Evolutionary conservation across 768 basidiomycete species (phyloP).

Genomic region (Lyophyllum semitale): DNA sequence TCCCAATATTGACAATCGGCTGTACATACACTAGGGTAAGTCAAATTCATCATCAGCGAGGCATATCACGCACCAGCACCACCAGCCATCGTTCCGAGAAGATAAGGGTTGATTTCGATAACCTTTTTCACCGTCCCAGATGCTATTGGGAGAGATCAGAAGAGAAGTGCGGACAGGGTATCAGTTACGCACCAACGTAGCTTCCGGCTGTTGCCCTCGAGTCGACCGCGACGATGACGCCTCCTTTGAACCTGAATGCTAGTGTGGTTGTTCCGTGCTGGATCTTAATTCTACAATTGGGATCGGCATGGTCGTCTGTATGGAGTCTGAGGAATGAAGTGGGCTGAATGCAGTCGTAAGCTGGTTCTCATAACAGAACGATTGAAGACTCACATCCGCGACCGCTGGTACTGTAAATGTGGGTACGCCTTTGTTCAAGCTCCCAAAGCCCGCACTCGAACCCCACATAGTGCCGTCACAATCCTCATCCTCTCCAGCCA

Average conservation of each 20-base stretch:
- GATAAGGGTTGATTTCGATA: conserved; percentile 98
- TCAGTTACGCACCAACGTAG: conserved; percentile 78
- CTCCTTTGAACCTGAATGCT: conserved; percentile 95
- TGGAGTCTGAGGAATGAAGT: conserved; percentile 88
- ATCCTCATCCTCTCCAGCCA: conserved; percentile 62
- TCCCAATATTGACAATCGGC: conserved; percentile 98
- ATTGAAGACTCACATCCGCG: conserved; percentile 61
- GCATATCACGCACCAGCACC: conserved; percentile 74
- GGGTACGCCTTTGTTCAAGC: conserved; percentile 68
- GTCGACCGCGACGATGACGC: conserved; percentile 99
- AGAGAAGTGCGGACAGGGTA: neutral
- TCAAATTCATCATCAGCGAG: neutral
- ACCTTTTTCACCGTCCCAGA: conserved; percentile 99
- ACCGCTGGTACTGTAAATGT: conserved; percentile 73
- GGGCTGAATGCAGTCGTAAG: conserved; percentile 55
- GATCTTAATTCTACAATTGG: conserved; percentile 94
- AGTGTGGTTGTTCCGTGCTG: conserved; percentile 98
- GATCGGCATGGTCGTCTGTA: conserved; percentile 95
- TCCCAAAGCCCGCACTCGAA: conserved; percentile 81
- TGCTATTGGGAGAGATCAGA: conserved; percentile 47
- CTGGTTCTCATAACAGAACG: neutral
- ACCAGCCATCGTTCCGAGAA: conserved; percentile 99
- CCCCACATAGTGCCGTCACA: conserved; percentile 78
- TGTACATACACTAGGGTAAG: conserved; percentile 23
- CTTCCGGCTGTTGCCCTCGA: conserved; percentile 96